These are phyloP conservation scores for Moesziomyces sp. DNA, from an alignment of 1,284 basidiomycete genomes.

Conservation along the genomic window DNA sequence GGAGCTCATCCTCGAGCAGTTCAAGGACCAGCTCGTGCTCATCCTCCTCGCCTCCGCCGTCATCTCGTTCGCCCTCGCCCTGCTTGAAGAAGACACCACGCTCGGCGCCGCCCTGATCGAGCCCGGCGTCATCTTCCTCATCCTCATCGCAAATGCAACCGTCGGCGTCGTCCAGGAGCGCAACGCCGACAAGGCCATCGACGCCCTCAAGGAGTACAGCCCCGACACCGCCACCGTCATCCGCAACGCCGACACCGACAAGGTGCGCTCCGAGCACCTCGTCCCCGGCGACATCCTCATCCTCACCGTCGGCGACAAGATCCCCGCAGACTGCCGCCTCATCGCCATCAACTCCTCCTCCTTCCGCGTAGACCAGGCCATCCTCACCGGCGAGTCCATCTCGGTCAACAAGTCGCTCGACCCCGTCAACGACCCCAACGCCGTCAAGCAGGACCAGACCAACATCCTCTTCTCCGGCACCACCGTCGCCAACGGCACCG, in stretches of 20 bases:
- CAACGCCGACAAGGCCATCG: constrained; percentile 66
- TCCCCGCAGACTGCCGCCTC: constrained; percentile 65
- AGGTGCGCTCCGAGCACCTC: constrained; percentile 55
- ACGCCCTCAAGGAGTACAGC: constrained; percentile 65
- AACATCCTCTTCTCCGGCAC: constrained; percentile 67
- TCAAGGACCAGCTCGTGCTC: constrained; percentile 72
- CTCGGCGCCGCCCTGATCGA: constrained; percentile 65
- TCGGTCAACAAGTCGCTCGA: constrained; percentile 63
- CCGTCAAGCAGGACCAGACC: constrained; percentile 67
- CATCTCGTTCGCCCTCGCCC: constrained; percentile 64
- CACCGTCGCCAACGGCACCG: constrained; percentile 61
- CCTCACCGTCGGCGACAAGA: constrained; percentile 65
- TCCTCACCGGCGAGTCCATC: constrained; percentile 65
- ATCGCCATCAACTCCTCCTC: constrained; percentile 60
- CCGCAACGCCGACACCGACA: constrained; percentile 49
- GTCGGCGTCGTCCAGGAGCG: constrained; percentile 67
- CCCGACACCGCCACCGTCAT: constrained; percentile 62
- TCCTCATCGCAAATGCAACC: constrained; percentile 66
- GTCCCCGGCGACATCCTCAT: constrained; percentile 66
- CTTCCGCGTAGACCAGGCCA: constrained; percentile 66
- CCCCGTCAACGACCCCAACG: constrained; percentile 50
- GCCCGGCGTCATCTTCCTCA: constrained; percentile 66
- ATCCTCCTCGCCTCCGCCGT: constrained; percentile 65
- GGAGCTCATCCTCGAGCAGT: constrained; percentile 94
- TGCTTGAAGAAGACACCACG: constrained; percentile 60